Percentiles rank a stretch among this genome's conserved stretches.
These are phyloP conservation scores for Exophiala viscosa DNA, from an alignment of 2,329 filamentous ascomycete genomes.

Conservation along the genomic window DNA sequence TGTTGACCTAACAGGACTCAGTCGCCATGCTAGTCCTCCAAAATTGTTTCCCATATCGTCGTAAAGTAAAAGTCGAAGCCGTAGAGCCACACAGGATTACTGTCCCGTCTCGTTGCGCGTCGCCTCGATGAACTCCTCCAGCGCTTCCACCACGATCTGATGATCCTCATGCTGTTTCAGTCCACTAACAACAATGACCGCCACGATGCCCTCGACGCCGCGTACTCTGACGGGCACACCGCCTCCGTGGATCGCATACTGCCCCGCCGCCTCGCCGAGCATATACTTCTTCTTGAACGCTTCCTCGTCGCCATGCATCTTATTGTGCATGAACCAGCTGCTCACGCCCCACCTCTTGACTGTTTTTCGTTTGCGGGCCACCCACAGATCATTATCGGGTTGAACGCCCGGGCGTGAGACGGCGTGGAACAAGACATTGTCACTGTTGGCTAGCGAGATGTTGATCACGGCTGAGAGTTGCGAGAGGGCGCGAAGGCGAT, in stretches of 20 bases:
- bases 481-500: conserved; percentile 35
- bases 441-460: conserved; percentile 36
- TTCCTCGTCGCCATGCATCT: conserved; percentile 61
- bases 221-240: conserved; percentile 68
- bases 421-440: conserved; percentile 66
- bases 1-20: too few species aligned
- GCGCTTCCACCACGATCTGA: conserved; percentile 66
- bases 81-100: too few species aligned
- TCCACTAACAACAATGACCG: conserved; percentile 66
- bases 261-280: conserved; percentile 52
- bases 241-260: conserved; percentile 76
- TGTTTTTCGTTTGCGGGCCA: conserved; percentile 66
- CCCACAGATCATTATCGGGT: conserved; percentile 70
- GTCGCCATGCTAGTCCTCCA: too few species aligned
- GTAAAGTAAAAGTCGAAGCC: too few species aligned
- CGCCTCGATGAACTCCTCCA: conserved; percentile 50
- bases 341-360: conserved; percentile 67
- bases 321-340: conserved; percentile 69
- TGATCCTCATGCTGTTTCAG: conserved; percentile 76
- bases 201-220: conserved; percentile 72
- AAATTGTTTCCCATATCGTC: too few species aligned
- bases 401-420: conserved; percentile 63
- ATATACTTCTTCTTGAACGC: conserved; percentile 64
- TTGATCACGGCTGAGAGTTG: conserved; percentile 39
- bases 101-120: background rate